Conservation (phyloP, 306 rosid genomes). For the Dryas drummondii region DNA sequence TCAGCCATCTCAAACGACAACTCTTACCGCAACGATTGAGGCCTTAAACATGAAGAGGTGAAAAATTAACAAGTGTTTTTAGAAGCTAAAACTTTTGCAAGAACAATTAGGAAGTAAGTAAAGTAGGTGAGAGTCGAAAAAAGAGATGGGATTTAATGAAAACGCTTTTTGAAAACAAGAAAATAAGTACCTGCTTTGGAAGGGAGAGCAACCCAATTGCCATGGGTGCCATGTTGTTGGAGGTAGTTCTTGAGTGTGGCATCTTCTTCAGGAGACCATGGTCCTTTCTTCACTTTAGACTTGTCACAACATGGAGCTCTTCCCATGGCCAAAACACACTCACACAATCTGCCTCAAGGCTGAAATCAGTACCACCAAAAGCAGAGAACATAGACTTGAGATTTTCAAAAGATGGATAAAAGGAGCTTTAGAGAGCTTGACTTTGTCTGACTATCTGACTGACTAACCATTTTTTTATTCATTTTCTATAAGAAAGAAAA, state of each 20-base stretch:
- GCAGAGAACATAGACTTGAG: neutral
- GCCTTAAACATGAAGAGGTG: constrained; percentile 2
- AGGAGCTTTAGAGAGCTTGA: constrained; percentile 34
- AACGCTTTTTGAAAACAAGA: neutral
- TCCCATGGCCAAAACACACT: constrained; percentile 46
- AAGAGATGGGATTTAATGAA: neutral
- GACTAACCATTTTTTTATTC: neutral
- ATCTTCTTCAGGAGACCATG: constrained; percentile 89
- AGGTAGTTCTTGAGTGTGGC: constrained; percentile 53
- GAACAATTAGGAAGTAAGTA: neutral
- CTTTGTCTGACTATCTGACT: constrained; percentile 34
- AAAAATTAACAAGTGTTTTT: neutral
- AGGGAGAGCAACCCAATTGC: constrained; percentile 65
- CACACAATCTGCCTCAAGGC: neutral
- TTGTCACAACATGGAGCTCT: constrained; percentile 86
- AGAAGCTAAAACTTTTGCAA: neutral
- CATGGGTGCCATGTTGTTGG: constrained; percentile 45
- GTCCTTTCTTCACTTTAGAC: constrained; percentile 67
- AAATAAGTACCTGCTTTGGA: constrained; percentile 55
- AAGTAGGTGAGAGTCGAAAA: neutral
- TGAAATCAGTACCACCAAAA: neutral
- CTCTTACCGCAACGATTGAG: constrained; percentile 57
- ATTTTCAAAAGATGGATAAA: constrained; percentile 9
- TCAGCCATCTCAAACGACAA: constrained; percentile 56
- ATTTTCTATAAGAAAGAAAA: neutral